Conservation (phyloP, 2,329 filamentous ascomycete species). For the Fusarium avenaceum region DNA sequence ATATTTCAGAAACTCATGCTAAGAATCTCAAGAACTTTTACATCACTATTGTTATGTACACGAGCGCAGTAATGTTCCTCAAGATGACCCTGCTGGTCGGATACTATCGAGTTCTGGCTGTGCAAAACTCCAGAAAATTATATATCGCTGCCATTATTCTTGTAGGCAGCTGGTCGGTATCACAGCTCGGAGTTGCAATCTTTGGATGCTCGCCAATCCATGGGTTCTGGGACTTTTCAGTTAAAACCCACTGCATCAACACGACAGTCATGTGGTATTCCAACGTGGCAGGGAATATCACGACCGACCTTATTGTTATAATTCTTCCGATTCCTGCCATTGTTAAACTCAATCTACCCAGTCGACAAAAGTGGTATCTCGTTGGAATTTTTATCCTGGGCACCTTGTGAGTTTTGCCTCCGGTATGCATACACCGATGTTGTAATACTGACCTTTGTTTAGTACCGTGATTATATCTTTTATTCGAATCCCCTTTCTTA, state of each 20-base stretch:
- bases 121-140: background rate
- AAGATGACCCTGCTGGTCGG: background rate
- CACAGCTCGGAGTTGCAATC: background rate
- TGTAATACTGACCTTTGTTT: background rate
- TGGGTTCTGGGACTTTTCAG: background rate
- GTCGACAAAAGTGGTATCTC: background rate
- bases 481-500: background rate
- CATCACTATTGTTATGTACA: background rate
- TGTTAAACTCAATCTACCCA: background rate
- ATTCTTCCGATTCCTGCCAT: background rate
- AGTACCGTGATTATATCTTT: background rate
- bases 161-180: background rate
- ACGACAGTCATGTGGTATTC: background rate
- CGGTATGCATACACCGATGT: background rate
- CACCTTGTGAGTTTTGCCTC: background rate
- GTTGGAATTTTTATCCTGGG: background rate
- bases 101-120: background rate
- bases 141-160: background rate
- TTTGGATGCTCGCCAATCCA: background rate
- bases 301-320: background rate
- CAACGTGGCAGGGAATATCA: background rate
- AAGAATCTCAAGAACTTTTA: background rate
- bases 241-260: background rate
- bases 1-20: background rate
- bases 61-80: background rate